Evolutionary conservation across 75 land plant species (phyloP), one percentile per base, ranked within the genome.

Genomic region (Picea glauca): DNA sequence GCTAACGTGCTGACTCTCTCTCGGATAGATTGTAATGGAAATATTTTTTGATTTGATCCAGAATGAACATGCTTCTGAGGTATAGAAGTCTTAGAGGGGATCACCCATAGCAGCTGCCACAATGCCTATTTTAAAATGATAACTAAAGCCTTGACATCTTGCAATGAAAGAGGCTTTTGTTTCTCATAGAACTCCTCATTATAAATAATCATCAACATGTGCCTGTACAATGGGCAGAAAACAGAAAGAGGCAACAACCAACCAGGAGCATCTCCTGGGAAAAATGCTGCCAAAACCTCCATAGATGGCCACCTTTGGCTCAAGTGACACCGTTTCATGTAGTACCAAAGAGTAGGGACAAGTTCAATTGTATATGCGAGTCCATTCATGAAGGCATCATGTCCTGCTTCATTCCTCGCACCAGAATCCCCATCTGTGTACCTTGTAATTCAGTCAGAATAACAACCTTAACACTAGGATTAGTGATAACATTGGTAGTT

Each of bases 181-280:
- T 90, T 93, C 78, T 94, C 94, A 81, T 96, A 94, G 76, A 96
- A 96, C 84, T 96, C 99, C 79, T 96, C 99, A 84, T 94, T 94
- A 76, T 96, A 97, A 58, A 92, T 82, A 58, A 93, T 89, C 76
- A 77, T 86, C 62, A 96, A 87, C 93, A 96, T 90, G 84, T 91
- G 88, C 99, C 91, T 94, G 77, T 92, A 96, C 21, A 94, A 87
- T 62, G 99, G 99, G 78, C 95, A 92, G 78, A 96, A 96, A 75
- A 96, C 93, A 79, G 92, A 78, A 26, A 96, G 80, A 62, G 99
- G 97, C 43, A 96, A 78, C 79, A 92, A 82, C 95, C 94, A 94
- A 33, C 97, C 94, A 81, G 93, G 96, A 64, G 80, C 74, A 78
- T 89, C 92, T n/a, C 78, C 86, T 33, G 88, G 72, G 11, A 88